Evolutionary conservation across 306 rosid genomes (phyloP), one percentile per base, ranked within the genome.

Genomic region (Quercus dentata): DNA sequence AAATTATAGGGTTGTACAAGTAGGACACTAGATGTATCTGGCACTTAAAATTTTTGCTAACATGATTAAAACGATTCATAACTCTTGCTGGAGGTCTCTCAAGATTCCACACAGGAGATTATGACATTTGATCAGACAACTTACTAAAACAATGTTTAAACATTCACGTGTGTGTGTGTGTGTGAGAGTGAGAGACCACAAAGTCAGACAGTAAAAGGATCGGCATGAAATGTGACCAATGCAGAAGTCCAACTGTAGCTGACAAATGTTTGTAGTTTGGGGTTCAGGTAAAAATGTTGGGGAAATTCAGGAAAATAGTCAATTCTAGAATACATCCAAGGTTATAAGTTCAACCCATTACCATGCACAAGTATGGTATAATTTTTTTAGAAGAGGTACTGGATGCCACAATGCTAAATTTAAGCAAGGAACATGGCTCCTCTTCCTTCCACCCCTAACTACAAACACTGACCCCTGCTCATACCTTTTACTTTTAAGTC

Each of bases 391-490:
- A 79, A 76, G 74, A 76, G 84, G 64, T 72, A 79, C 28, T 56
- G 51, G 72, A 79, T 68, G 89, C 54, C 21, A 83, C 75, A 31
- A 23, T 82, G 82, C 73, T 76, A 79, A 67, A 56, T 30, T 67
- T 38, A 69, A 86, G 85, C 80, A 83, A 80, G 28, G 78, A 18
- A 77, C 76, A 27, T 79, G 83, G 89, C 75, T 51, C 75, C 44
- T 33, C 54, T 63, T 51, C 69, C 69, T 15, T 63, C 44, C 44
- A 15, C 69, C n/a, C 35, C 38, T 27, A 15, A 5, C 30, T 63
- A 27, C 41, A 63, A 28, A 63, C 6, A 28, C 10, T 1, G 31
- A 61, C 9, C 41, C 8, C 41, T 28, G 69, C 41, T 63, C 44
- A 14, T 4, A 5, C 30, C 38, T 62, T 27, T 62, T 27, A 62